Conservation (phyloP, 257 asterid species). For the Linaria vulgaris region DNA sequence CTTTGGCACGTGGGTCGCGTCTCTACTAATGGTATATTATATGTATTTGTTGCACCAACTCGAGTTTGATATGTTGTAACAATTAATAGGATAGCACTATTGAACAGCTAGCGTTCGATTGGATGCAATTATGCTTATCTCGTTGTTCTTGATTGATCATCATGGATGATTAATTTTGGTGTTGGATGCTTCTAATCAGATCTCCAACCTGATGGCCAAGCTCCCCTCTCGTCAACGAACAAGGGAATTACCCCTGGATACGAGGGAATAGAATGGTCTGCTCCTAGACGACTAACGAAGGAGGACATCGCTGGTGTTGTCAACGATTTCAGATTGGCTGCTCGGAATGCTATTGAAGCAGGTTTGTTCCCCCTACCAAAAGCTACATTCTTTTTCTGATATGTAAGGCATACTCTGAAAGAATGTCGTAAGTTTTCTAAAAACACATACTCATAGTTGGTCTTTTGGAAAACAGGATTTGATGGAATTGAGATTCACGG, state of each 20-base stretch:
- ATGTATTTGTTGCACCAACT: too few species aligned
- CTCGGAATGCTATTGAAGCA: conserved; percentile 37
- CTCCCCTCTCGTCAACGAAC: conserved; percentile 43
- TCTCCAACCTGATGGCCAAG: conserved; percentile 39
- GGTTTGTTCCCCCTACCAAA: background rate
- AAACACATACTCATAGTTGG: too few species aligned
- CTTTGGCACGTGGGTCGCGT: conserved; percentile 33
- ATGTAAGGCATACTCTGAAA: too few species aligned
- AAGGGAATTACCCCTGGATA: conserved; percentile 33
- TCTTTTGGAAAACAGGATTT: conserved; percentile 24
- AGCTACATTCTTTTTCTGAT: too few species aligned
- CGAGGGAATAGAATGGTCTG: conserved; percentile 23
- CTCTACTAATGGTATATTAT: conserved; percentile 17
- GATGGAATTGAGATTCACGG: conserved; percentile 55
- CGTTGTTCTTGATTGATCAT: background rate
- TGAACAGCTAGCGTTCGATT: too few species aligned
- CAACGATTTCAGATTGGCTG: conserved; percentile 35
- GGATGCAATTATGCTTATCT: background rate
- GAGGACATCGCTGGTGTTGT: conserved; percentile 33
- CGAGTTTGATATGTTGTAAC: too few species aligned
- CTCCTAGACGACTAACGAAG: conserved; percentile 29
- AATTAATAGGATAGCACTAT: too few species aligned
- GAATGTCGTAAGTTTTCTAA: too few species aligned
- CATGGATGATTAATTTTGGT: background rate
- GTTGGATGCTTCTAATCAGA: conserved; percentile 14